These are phyloP conservation scores for Xylaria digitata DNA, from an alignment of 2,329 filamentous ascomycete genomes.

Conservation along the genomic window DNA sequence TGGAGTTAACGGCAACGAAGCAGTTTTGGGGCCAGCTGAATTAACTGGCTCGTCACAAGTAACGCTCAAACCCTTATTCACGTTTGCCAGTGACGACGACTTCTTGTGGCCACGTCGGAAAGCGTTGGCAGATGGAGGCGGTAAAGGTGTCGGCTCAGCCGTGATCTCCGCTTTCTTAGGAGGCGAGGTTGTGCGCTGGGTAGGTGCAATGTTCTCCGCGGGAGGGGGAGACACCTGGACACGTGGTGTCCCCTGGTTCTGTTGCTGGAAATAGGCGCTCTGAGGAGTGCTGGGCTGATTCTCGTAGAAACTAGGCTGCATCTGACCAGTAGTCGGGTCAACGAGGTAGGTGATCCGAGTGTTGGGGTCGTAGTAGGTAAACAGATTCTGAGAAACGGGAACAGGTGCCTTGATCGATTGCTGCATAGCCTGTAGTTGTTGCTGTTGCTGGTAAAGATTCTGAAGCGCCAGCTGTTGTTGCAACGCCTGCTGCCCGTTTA, in stretches of 20 bases:
- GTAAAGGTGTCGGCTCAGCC: constrained; percentile 75
- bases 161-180: constrained; percentile 76
- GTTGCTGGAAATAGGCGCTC: constrained; percentile 54
- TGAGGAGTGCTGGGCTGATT: constrained; percentile 56
- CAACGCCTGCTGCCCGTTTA: constrained; percentile 60
- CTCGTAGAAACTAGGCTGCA: constrained; percentile 55
- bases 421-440: constrained; percentile 75
- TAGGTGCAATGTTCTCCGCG: constrained; percentile 64
- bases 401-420: constrained; percentile 68
- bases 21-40: constrained; percentile 79
- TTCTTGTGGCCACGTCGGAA: constrained; percentile 97
- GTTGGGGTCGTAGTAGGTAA: constrained; percentile 84
- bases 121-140: constrained; percentile 87
- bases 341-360: constrained; percentile 86
- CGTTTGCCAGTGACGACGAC: constrained; percentile 76
- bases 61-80: constrained; percentile 63
- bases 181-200: constrained; percentile 72
- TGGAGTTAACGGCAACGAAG: constrained; percentile 82
- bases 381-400: constrained; percentile 78
- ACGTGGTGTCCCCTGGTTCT: constrained; percentile 69
- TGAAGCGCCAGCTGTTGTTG: constrained; percentile 60
- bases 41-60: constrained; percentile 61
- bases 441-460: constrained; percentile 64
- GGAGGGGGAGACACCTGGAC: constrained; percentile 86
- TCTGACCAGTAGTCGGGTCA: constrained; percentile 69